phyloP scores from a whole-genome alignment of 257 asterid genomes.

The Prunella vulgaris region DNA sequence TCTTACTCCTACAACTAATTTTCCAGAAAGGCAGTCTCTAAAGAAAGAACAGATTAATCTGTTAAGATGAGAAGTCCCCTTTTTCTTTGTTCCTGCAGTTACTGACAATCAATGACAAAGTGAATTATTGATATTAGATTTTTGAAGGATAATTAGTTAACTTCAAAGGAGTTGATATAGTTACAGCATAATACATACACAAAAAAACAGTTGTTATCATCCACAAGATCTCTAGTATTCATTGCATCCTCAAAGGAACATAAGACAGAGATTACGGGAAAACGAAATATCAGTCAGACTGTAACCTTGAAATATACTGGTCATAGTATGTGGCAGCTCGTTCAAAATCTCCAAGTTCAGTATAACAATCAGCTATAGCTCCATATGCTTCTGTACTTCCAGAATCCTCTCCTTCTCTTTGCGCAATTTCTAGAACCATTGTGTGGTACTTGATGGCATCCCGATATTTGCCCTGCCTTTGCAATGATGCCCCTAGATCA shows the following conservation, averaged over 20 bases:
- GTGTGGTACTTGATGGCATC: slow-evolving; percentile 87
- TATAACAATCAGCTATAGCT: slow-evolving; percentile 96
- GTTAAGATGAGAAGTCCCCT: neutral
- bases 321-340: slow-evolving; percentile 87
- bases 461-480: slow-evolving; percentile 82
- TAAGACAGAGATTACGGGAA: neutral
- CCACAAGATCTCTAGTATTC: slow-evolving; percentile 17
- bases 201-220: slow-evolving; percentile 7
- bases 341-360: slow-evolving; percentile 92
- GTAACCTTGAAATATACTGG: slow-evolving; percentile 80
- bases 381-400: slow-evolving; percentile 96
- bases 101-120: neutral
- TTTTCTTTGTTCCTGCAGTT: neutral
- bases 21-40: neutral
- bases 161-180: neutral
- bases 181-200: slow-evolving; percentile 21
- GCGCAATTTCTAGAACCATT: slow-evolving; percentile 72
- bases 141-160: neutral
- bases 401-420: slow-evolving; percentile 84
- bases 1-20: neutral
- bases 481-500: slow-evolving; percentile 78
- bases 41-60: neutral
- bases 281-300: slow-evolving; percentile 51
- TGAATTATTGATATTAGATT: neutral
- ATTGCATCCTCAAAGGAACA: slow-evolving; percentile 16